Evolutionary conservation across 2,329 filamentous ascomycete species (phyloP).

Genomic region (Acarospora socialis): DNA sequence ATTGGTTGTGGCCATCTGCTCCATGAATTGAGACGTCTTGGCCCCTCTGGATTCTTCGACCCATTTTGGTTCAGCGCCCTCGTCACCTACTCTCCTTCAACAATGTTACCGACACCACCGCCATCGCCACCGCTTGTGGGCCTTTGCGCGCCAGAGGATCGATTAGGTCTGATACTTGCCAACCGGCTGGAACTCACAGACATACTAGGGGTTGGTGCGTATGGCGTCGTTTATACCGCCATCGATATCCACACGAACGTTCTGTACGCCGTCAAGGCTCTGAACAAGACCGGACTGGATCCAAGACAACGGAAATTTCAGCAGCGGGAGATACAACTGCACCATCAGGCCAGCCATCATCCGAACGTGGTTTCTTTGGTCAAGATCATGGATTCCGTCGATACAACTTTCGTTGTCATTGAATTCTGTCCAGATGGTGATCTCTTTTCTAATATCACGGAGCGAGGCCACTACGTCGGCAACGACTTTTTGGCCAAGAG

Average conservation of each 20-base stretch:
- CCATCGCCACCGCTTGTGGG: constrained; percentile 26
- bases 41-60: too few relatives aligned
- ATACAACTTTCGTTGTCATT: constrained; percentile 91
- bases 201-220: constrained; percentile 85
- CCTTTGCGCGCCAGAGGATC: constrained; percentile 60
- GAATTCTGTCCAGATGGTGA: constrained; percentile 97
- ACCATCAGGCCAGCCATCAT: constrained; percentile 78
- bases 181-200: constrained; percentile 69
- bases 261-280: constrained; percentile 88
- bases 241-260: constrained; percentile 67
- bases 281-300: constrained; percentile 89
- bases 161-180: constrained; percentile 70
- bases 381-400: constrained; percentile 79
- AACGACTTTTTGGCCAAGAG: constrained; percentile 78
- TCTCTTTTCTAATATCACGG: constrained; percentile 93
- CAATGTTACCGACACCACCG: constrained; percentile 32
- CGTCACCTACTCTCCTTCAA: too few relatives aligned
- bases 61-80: too few relatives aligned
- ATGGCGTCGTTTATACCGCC: constrained; percentile 89
- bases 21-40: too few relatives aligned
- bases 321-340: constrained; percentile 79
- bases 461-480: constrained; percentile 81
- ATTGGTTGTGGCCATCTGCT: too few relatives aligned
- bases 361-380: constrained; percentile 86
- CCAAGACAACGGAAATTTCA: constrained; percentile 78